These are phyloP conservation scores for Boletus smithii DNA, from an alignment of 1,284 basidiomycete genomes.

Conservation along the genomic window DNA sequence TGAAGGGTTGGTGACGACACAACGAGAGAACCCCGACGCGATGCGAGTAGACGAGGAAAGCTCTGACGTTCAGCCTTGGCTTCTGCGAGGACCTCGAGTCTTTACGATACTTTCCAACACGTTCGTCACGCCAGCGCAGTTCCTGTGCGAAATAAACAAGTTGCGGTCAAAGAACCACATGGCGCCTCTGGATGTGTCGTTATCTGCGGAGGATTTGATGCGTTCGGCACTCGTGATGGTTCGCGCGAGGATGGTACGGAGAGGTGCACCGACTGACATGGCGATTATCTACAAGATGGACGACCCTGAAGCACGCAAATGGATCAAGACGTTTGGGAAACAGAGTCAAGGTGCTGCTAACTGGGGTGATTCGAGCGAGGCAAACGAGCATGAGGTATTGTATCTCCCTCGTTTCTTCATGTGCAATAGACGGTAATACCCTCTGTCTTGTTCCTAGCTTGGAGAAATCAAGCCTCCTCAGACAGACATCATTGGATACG, in stretches of 20 bases:
- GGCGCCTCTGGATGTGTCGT: slow-evolving; percentile 34
- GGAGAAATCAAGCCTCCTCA: slow-evolving; percentile 41
- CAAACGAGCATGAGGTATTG: slow-evolving; percentile 38
- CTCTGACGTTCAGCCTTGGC: slow-evolving; percentile 49
- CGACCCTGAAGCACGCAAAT: slow-evolving; percentile 34
- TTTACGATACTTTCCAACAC: slow-evolving; percentile 44
- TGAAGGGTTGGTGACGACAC: slow-evolving; percentile 49
- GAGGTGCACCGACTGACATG: slow-evolving; percentile 73
- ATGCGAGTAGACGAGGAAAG: slow-evolving; percentile 11
- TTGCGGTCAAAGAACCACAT: slow-evolving; percentile 55
- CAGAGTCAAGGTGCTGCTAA: slow-evolving; percentile 18
- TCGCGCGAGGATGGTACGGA: slow-evolving; percentile 52
- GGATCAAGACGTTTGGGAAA: slow-evolving; percentile 27
- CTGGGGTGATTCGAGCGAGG: slow-evolving; percentile 38
- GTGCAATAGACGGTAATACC: not conserved
- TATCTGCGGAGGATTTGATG: slow-evolving; percentile 46
- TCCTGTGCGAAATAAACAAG: slow-evolving; percentile 56
- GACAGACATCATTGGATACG: slow-evolving; percentile 65
- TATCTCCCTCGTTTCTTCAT: not conserved
- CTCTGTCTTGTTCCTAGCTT: slow-evolving; percentile 36
- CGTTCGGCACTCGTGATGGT: slow-evolving; percentile 64
- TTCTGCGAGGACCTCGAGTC: slow-evolving; percentile 57
- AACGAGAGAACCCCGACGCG: slow-evolving; percentile 39
- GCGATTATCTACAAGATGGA: slow-evolving; percentile 65
- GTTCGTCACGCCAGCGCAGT: slow-evolving; percentile 40